Evolutionary conservation across 169 alveolate genomes (phyloP).

Genomic region (Babesia ovis): DNA sequence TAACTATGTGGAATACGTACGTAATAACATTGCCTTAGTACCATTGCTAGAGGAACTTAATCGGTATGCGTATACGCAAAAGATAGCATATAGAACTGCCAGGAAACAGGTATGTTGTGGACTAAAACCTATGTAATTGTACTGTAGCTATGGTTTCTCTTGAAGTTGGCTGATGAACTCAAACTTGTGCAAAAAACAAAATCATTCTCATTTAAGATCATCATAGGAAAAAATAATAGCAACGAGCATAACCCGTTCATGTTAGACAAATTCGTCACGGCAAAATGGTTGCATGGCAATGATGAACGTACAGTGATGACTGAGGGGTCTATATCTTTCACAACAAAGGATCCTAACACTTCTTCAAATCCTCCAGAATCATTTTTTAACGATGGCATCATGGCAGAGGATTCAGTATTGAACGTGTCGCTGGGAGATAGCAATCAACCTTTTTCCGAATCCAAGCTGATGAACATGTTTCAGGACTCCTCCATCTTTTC

Average conservation of each 20-base stretch:
- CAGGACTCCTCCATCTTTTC: slow-evolving; percentile 11
- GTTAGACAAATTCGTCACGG: slow-evolving; percentile 17
- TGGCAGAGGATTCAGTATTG: neutral
- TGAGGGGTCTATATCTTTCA: neutral
- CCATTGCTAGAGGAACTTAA: slow-evolving; percentile 62
- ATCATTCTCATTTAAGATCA: slow-evolving; percentile 9
- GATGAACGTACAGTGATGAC: neutral
- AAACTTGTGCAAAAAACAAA: slow-evolving; percentile 52
- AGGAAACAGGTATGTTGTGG: slow-evolving; percentile 30
- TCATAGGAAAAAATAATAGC: neutral
- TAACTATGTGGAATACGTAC: slow-evolving; percentile 47
- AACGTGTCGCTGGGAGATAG: neutral
- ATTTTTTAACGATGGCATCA: neutral
- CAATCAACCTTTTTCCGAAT: neutral
- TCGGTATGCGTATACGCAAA: slow-evolving; percentile 49
- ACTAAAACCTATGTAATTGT: neutral
- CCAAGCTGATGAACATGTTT: neutral
- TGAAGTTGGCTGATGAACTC: slow-evolving; percentile 53
- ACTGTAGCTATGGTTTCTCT: slow-evolving; percentile 48
- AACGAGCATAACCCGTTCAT: slow-evolving; percentile 4
- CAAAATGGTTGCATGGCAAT: slow-evolving; percentile 18
- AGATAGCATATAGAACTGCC: slow-evolving; percentile 52
- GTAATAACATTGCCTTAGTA: slow-evolving; percentile 26
- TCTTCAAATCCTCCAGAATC: slow-evolving; percentile 2
- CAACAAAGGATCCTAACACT: neutral